Percentiles rank a stretch among this genome's conserved stretches.
phyloP scores from a whole-genome alignment of 768 basidiomycete genomes.

The Boletus rubroflammeus region DNA sequence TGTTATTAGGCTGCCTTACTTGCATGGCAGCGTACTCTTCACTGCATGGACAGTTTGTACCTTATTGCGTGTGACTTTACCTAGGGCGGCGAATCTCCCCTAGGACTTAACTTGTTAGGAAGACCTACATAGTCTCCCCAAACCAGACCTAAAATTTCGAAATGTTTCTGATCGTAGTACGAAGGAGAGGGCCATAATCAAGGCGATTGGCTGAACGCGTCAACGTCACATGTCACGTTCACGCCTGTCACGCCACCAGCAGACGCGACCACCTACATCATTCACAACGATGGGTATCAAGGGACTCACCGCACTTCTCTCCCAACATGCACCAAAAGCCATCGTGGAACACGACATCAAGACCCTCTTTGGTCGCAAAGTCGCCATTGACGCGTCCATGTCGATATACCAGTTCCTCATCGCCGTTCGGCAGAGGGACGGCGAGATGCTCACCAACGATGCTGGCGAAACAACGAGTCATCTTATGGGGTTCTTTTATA shows the following conservation, averaged over 20 bases:
- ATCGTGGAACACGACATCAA: slow-evolving; percentile 94
- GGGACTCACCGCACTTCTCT: slow-evolving; percentile 85
- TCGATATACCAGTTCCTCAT: slow-evolving; percentile 97
- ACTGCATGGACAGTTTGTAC: too few species aligned
- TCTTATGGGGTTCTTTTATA: slow-evolving; percentile 98
- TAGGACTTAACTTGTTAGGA: too few species aligned
- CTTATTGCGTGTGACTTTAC: too few species aligned
- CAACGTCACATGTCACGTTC: slow-evolving; percentile 14
- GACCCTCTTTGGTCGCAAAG: slow-evolving; percentile 96
- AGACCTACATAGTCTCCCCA: too few species aligned
- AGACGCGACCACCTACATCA: background rate
- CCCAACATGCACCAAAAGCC: slow-evolving; percentile 83
- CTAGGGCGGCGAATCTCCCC: too few species aligned
- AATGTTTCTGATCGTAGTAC: too few species aligned
- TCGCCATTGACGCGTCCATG: slow-evolving; percentile 98
- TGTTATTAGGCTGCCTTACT: too few species aligned
- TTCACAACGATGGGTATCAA: slow-evolving; percentile 78
- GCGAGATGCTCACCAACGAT: slow-evolving; percentile 96
- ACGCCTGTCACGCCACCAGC: slow-evolving; percentile 2
- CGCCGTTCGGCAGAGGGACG: slow-evolving; percentile 93
- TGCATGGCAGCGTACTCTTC: too few species aligned
- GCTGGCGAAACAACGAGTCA: slow-evolving; percentile 97
- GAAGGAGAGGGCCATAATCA: too few species aligned
- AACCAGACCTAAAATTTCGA: too few species aligned
- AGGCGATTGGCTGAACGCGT: slow-evolving; percentile 5